Conservation (phyloP, 176 grass and related monocot genomes). For the Aechmea fasciata region DNA sequence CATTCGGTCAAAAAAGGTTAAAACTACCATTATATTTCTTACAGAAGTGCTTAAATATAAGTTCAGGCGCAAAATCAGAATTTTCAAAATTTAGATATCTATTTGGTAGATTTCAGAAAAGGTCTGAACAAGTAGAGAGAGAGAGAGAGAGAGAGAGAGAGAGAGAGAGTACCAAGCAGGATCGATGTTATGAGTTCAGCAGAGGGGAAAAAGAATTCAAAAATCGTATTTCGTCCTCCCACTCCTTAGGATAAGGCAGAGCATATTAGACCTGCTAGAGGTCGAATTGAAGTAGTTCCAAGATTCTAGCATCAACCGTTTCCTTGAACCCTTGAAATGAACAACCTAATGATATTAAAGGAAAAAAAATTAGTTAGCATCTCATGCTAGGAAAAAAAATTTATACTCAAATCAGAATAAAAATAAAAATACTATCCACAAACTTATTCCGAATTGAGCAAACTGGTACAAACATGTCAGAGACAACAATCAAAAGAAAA, state of each 20-base stretch:
- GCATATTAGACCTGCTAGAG: constrained; percentile 50
- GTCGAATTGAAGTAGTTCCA: constrained; percentile 85
- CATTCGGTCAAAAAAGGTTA: too few species aligned
- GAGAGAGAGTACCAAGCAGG: neutral
- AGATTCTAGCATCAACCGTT: constrained; percentile 79
- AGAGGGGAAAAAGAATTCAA: constrained; percentile 17
- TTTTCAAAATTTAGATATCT: too few species aligned
- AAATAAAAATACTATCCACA: neutral
- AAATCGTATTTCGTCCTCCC: constrained; percentile 94
- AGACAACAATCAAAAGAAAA: too few species aligned
- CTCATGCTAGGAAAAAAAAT: neutral
- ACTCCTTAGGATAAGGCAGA: constrained; percentile 76
- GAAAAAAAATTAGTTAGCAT: neutral
- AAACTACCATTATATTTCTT: too few species aligned
- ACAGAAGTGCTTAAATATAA: too few species aligned
- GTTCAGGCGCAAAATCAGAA: too few species aligned
- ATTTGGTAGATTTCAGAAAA: too few species aligned
- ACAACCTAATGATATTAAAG: constrained; percentile 39
- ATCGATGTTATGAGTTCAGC: neutral
- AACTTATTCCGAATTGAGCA: neutral
- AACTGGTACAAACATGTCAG: too few species aligned
- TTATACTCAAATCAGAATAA: neutral
- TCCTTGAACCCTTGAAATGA: constrained; percentile 96
- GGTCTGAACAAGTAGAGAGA: too few species aligned
- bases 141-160: neutral